Evolutionary conservation across 2,329 filamentous ascomycete genomes (phyloP).

Genomic region (Aphanocladium album): DNA sequence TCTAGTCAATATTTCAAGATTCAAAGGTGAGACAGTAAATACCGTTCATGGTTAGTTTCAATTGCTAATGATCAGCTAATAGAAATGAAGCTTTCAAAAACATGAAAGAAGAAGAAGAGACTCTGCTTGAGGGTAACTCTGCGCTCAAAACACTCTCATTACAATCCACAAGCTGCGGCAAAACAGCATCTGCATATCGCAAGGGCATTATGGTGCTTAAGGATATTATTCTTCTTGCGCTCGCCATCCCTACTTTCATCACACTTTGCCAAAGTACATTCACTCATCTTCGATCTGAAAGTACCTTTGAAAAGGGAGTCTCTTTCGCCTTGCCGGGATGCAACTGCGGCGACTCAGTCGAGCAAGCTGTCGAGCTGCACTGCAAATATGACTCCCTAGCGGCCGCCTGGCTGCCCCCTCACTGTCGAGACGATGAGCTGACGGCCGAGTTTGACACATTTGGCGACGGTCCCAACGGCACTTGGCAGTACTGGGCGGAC

Average conservation of each 20-base stretch:
- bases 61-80: not conserved
- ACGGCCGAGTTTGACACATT: conserved; percentile 27
- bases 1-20: too few relatives aligned
- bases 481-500: conserved; percentile 29
- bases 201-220: not conserved
- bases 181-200: not conserved
- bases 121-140: too few relatives aligned
- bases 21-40: not conserved
- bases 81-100: not conserved
- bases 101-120: not conserved
- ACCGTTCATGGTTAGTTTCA: too few relatives aligned
- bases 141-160: not conserved
- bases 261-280: not conserved
- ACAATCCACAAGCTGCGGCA: not conserved
- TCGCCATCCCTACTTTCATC: not conserved
- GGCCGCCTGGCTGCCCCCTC: conserved; percentile 29
- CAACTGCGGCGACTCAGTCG: conserved; percentile 26
- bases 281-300: not conserved
- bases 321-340: conserved; percentile 40
- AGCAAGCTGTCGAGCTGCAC: conserved; percentile 22
- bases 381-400: conserved; percentile 32
- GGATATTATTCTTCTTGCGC: not conserved
- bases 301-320: conserved; percentile 15
- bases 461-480: conserved; percentile 24
- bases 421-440: conserved; percentile 30